These are phyloP conservation scores for Orbilia oligospora DNA, from an alignment of 2,329 filamentous ascomycete genomes.

Conservation along the genomic window DNA sequence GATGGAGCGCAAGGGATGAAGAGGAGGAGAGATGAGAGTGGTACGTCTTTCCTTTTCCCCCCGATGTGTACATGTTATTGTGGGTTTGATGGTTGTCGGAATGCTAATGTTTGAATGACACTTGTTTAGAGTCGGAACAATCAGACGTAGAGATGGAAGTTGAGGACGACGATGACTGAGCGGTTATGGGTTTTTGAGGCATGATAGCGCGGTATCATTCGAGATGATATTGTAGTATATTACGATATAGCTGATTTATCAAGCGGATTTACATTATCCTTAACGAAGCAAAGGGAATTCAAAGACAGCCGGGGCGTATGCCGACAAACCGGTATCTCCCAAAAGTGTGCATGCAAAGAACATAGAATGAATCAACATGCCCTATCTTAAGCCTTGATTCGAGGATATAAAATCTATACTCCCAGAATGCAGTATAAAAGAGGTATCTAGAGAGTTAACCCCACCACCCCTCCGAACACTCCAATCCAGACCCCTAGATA, in stretches of 20 bases:
- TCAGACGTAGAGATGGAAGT: constrained; percentile 64
- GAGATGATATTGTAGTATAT: constrained; percentile 3
- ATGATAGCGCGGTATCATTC: neutral
- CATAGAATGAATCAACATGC: neutral
- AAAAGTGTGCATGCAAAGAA: neutral
- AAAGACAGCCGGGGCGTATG: neutral
- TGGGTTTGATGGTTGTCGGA: neutral
- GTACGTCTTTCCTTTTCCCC: constrained; percentile 53
- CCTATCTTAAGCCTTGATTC: neutral
- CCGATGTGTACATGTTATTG: neutral
- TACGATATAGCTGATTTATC: constrained; percentile 1
- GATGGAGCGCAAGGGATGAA: constrained; percentile 60
- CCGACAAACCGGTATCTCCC: neutral
- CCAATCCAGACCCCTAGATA: constrained; percentile 93
- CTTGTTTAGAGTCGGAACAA: constrained; percentile 42
- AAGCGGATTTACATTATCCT: constrained; percentile 53
- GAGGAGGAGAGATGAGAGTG: constrained; percentile 63
- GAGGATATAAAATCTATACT: neutral
- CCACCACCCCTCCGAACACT: constrained; percentile 84
- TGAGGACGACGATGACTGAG: constrained; percentile 63
- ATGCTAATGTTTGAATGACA: neutral
- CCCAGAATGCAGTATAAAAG: neutral
- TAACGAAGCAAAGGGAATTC: neutral
- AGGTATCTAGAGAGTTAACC: constrained; percentile 75
- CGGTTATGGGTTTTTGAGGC: neutral